These are phyloP conservation scores for Acanthamoeba sp. DNA, from an alignment of 208 protist genomes.

Conservation along the genomic window DNA sequence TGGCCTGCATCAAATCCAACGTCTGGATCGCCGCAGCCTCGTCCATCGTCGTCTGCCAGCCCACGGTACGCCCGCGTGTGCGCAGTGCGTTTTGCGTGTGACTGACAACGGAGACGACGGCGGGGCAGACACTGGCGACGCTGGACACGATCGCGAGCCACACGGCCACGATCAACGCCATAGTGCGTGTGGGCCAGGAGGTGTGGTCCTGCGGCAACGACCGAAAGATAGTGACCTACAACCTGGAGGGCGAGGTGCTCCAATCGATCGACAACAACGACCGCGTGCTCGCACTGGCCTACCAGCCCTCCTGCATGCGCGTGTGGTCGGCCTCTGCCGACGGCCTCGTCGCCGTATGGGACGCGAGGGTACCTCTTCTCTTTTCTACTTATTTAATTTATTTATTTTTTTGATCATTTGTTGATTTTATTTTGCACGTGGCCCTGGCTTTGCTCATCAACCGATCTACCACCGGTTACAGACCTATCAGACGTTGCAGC, in stretches of 20 bases:
- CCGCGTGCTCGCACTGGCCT: not conserved
- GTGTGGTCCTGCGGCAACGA: constrained; percentile 70
- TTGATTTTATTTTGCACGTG: no score
- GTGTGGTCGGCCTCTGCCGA: constrained; percentile 41
- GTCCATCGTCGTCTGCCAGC: constrained; percentile 60
- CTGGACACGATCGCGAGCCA: constrained; percentile 14
- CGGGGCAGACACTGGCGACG: not conserved
- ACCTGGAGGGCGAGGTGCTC: not conserved
- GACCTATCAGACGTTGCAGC: constrained; percentile 28
- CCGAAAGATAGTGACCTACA: constrained; percentile 31
- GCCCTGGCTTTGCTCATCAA: no score
- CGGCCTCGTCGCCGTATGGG: not conserved
- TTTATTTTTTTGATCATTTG: no score
- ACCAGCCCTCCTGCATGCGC: constrained; percentile 18
- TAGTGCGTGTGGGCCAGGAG: constrained; percentile 61
- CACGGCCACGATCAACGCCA: not conserved
- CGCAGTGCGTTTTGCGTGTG: not conserved
- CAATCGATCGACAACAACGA: constrained; percentile 29
- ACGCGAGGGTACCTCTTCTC: not conserved
- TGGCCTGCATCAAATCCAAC: constrained; percentile 37
- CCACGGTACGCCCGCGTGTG: not conserved
- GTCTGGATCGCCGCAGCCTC: constrained; percentile 40
- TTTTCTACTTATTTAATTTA: no score
- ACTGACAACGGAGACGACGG: no score
- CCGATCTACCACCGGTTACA: no score